phyloP scores from a whole-genome alignment of 805 yeast genomes.

The Myxozyma kluyveri region DNA sequence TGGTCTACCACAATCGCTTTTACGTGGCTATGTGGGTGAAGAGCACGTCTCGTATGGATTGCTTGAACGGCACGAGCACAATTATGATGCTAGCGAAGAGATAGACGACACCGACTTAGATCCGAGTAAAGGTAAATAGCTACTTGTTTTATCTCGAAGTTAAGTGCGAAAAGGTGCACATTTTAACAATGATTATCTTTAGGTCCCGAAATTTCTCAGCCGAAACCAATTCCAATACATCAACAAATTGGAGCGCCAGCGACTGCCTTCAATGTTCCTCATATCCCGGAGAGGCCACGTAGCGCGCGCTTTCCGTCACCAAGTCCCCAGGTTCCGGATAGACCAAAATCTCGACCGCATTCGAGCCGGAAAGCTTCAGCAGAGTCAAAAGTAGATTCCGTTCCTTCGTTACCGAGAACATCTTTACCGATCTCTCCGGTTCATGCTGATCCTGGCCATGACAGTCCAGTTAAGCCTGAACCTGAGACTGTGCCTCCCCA shows the following conservation, averaged over 20 bases:
- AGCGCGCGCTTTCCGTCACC: too few species aligned
- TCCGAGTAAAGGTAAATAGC: background rate
- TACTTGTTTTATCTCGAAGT: background rate
- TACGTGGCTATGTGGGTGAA: slow-evolving; percentile 17
- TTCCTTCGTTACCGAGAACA: too few species aligned
- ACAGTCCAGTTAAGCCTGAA: too few species aligned
- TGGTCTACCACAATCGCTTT: background rate
- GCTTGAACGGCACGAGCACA: slow-evolving; percentile 7
- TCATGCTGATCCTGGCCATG: too few species aligned
- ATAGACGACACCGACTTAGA: slow-evolving; percentile 14
- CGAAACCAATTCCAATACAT: background rate
- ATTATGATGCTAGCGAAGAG: slow-evolving; percentile 4
- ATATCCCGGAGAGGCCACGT: too few species aligned
- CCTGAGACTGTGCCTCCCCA: background rate
- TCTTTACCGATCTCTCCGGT: too few species aligned
- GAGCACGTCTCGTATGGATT: slow-evolving; percentile 19
- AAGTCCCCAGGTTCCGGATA: slow-evolving; percentile 12
- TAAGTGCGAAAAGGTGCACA: background rate
- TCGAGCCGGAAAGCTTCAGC: background rate
- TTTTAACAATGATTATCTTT: background rate
- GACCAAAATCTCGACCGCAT: slow-evolving; percentile 18
- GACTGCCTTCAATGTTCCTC: too few species aligned
- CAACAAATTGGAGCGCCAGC: background rate
- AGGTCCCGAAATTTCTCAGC: background rate
- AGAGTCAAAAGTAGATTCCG: background rate